Percentiles rank a stretch among this genome's conserved stretches.
Conservation (phyloP, 352 stramenopile genomes). For the Pythium dissotocum region DNA sequence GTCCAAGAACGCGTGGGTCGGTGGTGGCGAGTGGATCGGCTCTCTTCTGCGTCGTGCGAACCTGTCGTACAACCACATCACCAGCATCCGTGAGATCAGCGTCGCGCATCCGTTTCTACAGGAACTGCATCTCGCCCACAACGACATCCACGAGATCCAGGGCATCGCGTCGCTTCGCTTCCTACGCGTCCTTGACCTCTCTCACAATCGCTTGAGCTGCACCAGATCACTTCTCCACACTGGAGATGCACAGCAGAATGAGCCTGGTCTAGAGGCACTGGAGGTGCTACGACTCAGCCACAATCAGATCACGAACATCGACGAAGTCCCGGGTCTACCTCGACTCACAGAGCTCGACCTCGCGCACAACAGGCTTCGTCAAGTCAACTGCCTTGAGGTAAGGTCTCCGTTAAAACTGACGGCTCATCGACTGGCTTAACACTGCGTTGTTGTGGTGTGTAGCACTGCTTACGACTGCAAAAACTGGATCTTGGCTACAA, state of each 20-base stretch:
- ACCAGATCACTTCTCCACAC: constrained; percentile 38
- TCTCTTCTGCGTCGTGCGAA: constrained; percentile 60
- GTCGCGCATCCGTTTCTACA: constrained; percentile 59
- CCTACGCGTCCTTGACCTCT: constrained; percentile 67
- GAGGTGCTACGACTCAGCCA: constrained; percentile 52
- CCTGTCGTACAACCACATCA: constrained; percentile 55
- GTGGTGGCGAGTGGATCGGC: constrained; percentile 57
- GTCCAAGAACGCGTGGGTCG: constrained; percentile 51
- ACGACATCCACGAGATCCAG: constrained; percentile 51
- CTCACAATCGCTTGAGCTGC: constrained; percentile 57
- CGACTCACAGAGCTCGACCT: constrained; percentile 55
- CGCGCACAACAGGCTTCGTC: constrained; percentile 52
- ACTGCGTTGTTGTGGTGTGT: background rate
- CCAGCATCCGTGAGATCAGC: constrained; percentile 49
- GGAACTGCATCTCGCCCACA: constrained; percentile 63
- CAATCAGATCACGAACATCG: constrained; percentile 54
- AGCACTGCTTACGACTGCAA: constrained; percentile 60
- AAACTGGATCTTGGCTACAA: constrained; percentile 58
- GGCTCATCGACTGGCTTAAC: no score
- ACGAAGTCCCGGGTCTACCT: constrained; percentile 46
- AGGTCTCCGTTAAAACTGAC: background rate
- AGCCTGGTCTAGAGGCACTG: constrained; percentile 39
- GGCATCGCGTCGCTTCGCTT: constrained; percentile 58
- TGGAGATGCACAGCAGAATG: background rate
- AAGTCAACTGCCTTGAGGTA: constrained; percentile 47